These are phyloP conservation scores for Noccaea caerulescens DNA, from an alignment of 345 rosid species.

Conservation along the genomic window DNA sequence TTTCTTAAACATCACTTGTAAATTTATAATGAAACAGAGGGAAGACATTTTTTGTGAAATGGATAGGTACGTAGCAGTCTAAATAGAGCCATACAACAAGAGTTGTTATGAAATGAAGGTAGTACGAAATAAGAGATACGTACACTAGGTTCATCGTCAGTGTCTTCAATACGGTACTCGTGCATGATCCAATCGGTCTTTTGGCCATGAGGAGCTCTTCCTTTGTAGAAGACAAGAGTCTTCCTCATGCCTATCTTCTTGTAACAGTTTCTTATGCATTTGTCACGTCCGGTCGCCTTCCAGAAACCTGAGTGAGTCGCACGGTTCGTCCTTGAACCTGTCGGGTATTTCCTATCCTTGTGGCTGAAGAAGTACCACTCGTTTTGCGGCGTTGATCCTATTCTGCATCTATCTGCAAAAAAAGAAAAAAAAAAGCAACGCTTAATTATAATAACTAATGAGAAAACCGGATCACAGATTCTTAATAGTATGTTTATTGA, in stretches of 20 bases:
- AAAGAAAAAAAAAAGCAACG: background rate
- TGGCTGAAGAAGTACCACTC: conserved; percentile 97
- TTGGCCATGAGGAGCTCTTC: conserved; percentile 95
- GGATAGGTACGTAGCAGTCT: too few relatives aligned
- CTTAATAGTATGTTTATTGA: background rate
- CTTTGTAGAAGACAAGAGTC: conserved; percentile 88
- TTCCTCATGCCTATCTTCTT: conserved; percentile 96
- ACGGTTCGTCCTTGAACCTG: conserved; percentile 88
- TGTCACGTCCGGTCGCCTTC: conserved; percentile 95
- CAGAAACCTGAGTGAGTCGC: conserved; percentile 91
- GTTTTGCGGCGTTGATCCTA: conserved; percentile 86
- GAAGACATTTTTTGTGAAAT: too few relatives aligned
- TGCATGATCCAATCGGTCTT: conserved; percentile 99
- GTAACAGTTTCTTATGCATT: conserved; percentile 73
- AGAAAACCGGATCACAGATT: background rate
- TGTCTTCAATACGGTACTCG: conserved; percentile 85
- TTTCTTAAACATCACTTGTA: too few relatives aligned
- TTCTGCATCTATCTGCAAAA: conserved; percentile 68
- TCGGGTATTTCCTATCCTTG: conserved; percentile 90
- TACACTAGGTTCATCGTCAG: conserved; percentile 63
- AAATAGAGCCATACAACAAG: too few relatives aligned
- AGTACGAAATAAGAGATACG: conserved; percentile 26
- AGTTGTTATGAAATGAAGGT: too few relatives aligned
- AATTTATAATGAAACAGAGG: too few relatives aligned
- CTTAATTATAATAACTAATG: background rate